These are phyloP conservation scores for Picochlorum sp. DNA, from an alignment of 139 green algal species.

Conservation along the genomic window DNA sequence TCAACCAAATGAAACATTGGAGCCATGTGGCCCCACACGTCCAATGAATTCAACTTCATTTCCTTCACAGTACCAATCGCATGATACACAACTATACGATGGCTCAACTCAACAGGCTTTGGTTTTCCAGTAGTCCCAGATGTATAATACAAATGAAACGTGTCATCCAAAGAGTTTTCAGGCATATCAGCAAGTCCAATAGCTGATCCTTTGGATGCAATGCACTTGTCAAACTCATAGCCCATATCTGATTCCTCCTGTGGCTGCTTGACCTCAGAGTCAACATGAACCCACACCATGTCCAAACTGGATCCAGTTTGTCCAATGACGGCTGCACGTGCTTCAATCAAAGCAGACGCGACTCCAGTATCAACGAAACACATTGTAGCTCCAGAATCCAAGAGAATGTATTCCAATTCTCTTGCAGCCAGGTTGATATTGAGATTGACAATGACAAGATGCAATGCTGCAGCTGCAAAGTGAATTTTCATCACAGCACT, in stretches of 20 bases:
- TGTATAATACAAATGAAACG: constrained; percentile 83
- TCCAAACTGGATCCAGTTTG: not conserved
- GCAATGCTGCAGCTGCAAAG: constrained; percentile 60
- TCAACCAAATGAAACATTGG: constrained; percentile 94
- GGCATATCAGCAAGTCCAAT: constrained; percentile 7
- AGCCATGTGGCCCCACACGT: constrained; percentile 81
- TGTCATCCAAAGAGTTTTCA: constrained; percentile 24
- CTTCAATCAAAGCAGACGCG: constrained; percentile 15
- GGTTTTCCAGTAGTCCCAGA: constrained; percentile 46
- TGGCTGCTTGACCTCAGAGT: not conserved
- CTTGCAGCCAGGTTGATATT: constrained; percentile 59
- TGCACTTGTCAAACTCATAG: not conserved
- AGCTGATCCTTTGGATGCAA: not conserved
- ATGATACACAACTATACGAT: constrained; percentile 58
- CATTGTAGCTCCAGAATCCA: constrained; percentile 40
- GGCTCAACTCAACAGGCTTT: constrained; percentile 55
- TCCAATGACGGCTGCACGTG: not conserved
- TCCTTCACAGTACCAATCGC: constrained; percentile 66
- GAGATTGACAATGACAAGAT: constrained; percentile 69
- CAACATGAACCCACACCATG: constrained; percentile 1
- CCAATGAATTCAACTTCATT: constrained; percentile 59
- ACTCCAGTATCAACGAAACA: constrained; percentile 38
- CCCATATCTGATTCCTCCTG: constrained; percentile 7
- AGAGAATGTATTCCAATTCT: constrained; percentile 63
- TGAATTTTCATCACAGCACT: constrained; percentile 51